These are phyloP conservation scores for Oidiodendron maius DNA, from an alignment of 495 filamentous ascomycete genomes.

Conservation along the genomic window DNA sequence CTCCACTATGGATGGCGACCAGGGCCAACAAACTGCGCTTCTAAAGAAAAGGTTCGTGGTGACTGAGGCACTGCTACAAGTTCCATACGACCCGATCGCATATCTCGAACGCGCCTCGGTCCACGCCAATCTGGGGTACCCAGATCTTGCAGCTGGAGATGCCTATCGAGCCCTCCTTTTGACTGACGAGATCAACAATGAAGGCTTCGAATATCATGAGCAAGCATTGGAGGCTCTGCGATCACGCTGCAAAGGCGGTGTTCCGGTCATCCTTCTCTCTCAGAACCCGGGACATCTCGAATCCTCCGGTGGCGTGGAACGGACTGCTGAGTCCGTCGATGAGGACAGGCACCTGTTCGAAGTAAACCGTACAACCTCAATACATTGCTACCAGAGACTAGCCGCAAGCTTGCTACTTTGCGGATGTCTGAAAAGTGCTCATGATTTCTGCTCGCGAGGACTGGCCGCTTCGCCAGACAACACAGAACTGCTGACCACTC, in stretches of 20 bases:
- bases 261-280: slow-evolving; percentile 10
- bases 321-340: slow-evolving; percentile 12
- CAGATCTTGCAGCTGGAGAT: slow-evolving; percentile 84
- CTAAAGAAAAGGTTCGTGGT: slow-evolving; percentile 38
- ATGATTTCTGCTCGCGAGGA: slow-evolving; percentile 55
- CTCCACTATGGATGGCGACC: slow-evolving; percentile 16
- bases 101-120: slow-evolving; percentile 67
- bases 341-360: slow-evolving; percentile 28
- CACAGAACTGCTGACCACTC: slow-evolving; percentile 39
- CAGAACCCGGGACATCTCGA: slow-evolving; percentile 3
- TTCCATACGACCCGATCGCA: slow-evolving; percentile 72
- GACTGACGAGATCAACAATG: slow-evolving; percentile 71
- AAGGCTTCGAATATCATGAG: slow-evolving; percentile 60
- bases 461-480: slow-evolving; percentile 36
- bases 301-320: slow-evolving; percentile 17
- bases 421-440: slow-evolving; percentile 66
- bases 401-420: slow-evolving; percentile 57
- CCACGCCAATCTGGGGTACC: slow-evolving; percentile 73
- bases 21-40: slow-evolving; percentile 25
- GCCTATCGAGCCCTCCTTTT: slow-evolving; percentile 85
- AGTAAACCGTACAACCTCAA: slow-evolving; percentile 36
- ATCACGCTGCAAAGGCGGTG: slow-evolving; percentile 10
- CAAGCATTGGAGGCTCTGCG: slow-evolving; percentile 38
- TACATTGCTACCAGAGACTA: slow-evolving; percentile 49
- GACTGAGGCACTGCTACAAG: slow-evolving; percentile 39